Conservation (phyloP, 139 green algal species). For the Yamagishiella unicocca region DNA sequence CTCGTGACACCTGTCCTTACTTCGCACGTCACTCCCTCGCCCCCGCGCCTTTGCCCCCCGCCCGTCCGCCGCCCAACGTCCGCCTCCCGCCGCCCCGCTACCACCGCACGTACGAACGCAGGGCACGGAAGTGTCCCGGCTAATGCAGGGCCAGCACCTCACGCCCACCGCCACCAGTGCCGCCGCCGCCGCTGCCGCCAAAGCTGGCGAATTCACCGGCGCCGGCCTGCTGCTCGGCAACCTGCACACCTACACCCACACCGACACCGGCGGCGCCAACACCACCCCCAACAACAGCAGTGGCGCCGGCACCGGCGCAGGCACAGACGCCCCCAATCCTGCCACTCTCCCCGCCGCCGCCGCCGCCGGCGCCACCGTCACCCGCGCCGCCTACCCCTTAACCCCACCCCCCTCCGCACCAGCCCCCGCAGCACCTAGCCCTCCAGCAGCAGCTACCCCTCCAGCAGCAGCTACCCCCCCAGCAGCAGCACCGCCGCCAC, state of each 20-base stretch:
- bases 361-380: background rate
- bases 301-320: background rate
- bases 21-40: too few relatives aligned
- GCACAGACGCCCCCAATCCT: background rate
- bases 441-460: too few relatives aligned
- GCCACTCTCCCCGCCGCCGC: background rate
- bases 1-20: too few relatives aligned
- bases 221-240: background rate
- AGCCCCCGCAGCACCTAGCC: background rate
- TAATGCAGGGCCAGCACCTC: background rate
- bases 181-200: background rate
- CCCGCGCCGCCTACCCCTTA: too few relatives aligned
- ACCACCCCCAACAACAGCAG: background rate
- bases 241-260: background rate
- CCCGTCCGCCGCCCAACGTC: background rate
- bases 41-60: too few relatives aligned
- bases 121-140: background rate
- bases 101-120: too few relatives aligned
- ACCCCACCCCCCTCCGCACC: background rate
- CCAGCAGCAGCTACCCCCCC: too few relatives aligned
- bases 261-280: too few relatives aligned
- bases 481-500: too few relatives aligned
- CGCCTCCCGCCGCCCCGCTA: too few relatives aligned
- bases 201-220: background rate
- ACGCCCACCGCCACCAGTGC: background rate